phyloP scores from a whole-genome alignment of 2,329 filamentous ascomycete genomes.

The Cephalotrichum gorgonifer region DNA sequence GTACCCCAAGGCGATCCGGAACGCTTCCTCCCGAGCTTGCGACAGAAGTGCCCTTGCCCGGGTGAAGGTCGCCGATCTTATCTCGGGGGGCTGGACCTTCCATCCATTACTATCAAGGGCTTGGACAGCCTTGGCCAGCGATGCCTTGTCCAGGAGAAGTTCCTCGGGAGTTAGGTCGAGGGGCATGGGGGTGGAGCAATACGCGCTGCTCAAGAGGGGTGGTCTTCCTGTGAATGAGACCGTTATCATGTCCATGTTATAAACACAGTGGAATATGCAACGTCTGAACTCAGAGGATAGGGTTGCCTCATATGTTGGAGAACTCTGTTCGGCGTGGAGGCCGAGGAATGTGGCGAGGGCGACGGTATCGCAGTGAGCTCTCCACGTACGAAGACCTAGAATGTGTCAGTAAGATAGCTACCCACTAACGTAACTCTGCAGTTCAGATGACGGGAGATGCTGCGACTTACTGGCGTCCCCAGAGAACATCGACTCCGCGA shows the following conservation, averaged over 20 bases:
- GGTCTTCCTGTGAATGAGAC: slow-evolving; percentile 44
- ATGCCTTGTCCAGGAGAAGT: slow-evolving; percentile 30
- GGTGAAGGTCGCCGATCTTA: neutral
- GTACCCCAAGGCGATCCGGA: too few relatives aligned
- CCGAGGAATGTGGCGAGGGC: slow-evolving; percentile 18
- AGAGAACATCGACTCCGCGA: slow-evolving; percentile 20
- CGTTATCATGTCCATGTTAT: slow-evolving; percentile 36
- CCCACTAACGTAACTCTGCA: too few relatives aligned
- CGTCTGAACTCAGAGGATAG: slow-evolving; percentile 20
- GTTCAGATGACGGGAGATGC: neutral
- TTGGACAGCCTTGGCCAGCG: slow-evolving; percentile 23
- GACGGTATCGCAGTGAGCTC: slow-evolving; percentile 20
- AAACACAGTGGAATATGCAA: slow-evolving; percentile 23
- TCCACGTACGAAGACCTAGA: slow-evolving; percentile 20
- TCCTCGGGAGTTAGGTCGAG: slow-evolving; percentile 42
- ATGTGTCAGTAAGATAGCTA: neutral
- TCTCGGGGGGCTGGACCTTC: neutral
- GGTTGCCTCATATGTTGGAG: slow-evolving; percentile 13
- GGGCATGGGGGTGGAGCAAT: slow-evolving; percentile 41
- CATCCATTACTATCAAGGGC: neutral
- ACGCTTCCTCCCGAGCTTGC: neutral
- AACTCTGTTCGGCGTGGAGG: slow-evolving; percentile 12
- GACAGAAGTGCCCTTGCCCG: neutral
- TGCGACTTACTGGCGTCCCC: slow-evolving; percentile 23
- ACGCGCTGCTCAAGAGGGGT: slow-evolving; percentile 39